Percentiles rank a stretch among this genome's conserved stretches.
Conservation (phyloP, 164 flowering plant genomes). For the Liriodendron chinense region DNA sequence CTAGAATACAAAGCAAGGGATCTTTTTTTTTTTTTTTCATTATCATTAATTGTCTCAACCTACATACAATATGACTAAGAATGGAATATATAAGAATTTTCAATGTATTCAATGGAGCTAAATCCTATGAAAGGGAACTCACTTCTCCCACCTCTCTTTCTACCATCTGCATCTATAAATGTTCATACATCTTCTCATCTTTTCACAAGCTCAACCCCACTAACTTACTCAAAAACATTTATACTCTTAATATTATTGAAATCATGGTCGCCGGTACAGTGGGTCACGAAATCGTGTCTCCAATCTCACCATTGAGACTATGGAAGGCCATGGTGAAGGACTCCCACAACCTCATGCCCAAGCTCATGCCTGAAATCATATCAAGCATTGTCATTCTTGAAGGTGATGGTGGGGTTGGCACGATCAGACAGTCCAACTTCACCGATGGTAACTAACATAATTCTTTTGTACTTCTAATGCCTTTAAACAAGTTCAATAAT, state of each 20-base stretch:
- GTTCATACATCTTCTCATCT: neutral
- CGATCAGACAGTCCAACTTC: slow-evolving; percentile 1
- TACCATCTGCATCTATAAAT: neutral
- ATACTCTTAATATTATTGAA: neutral
- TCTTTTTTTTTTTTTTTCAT: no score
- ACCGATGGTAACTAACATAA: neutral
- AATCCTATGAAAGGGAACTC: neutral
- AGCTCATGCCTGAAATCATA: slow-evolving; percentile 5
- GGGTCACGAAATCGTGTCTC: neutral
- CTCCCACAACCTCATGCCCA: slow-evolving; percentile 5
- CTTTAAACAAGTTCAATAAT: neutral
- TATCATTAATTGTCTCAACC: no score
- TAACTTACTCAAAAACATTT: neutral
- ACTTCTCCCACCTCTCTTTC: neutral
- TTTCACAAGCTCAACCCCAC: neutral
- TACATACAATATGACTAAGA: neutral
- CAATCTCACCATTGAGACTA: neutral
- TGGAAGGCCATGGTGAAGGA: slow-evolving; percentile 4
- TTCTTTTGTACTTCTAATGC: neutral
- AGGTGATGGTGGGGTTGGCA: slow-evolving; percentile 4
- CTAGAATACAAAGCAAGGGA: no score
- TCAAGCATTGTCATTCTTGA: neutral
- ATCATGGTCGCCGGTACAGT: neutral
- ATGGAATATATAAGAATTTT: neutral
- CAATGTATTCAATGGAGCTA: neutral